Evolutionary conservation across 2,329 filamentous ascomycete genomes (phyloP), one percentile per base, ranked within the genome.

Genomic region (Nothomitra cinnamomea): DNA sequence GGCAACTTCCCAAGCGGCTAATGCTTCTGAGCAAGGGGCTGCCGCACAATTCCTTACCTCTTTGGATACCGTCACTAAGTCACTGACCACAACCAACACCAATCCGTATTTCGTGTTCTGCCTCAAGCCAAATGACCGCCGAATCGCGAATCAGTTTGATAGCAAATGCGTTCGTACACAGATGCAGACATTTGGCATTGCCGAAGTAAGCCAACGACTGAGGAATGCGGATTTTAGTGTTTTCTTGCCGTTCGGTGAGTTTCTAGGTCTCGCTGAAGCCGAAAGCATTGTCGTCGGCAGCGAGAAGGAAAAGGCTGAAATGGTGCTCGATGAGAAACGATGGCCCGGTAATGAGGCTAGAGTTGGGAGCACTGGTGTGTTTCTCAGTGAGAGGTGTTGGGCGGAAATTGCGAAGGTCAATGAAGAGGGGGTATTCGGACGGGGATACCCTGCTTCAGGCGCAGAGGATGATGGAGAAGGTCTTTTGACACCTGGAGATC

Each of bases 31-130:
- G 65, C 45, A 49, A 19, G 90, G 92, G 49, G 90, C 90, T 15
- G 87, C 92, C 0, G 88, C 85, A 1, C 92, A 98, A 65, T 98
- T 95, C 68, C 71, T 98, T 21, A 80, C 85, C 1, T 85, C 89
- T 0, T 72, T 98, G 24, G 87, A 95, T 59, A 94, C 92, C 56
- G 86, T 98, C 55, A 94, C 83, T 55, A 89, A 90, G 61, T 89
- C 87, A 1, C 73, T 98, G 45, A 84, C 80, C 1, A 80, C 85
- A 1, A 78, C 83, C 2, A 86, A 88, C 62, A 85, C 88, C 10
- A 98, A 98, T 62, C 79, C 85, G 0, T 98, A 98, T 68, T 96
- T 95, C 61, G 79, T 98, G 45, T 95, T 98, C 68, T 98, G 92
- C 63, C 70, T 98, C 58, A 98, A 98, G 69, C 90, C 92, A 21